These are phyloP conservation scores for Pseudocercospora musae DNA, from an alignment of 2,329 filamentous ascomycete species.

Conservation along the genomic window DNA sequence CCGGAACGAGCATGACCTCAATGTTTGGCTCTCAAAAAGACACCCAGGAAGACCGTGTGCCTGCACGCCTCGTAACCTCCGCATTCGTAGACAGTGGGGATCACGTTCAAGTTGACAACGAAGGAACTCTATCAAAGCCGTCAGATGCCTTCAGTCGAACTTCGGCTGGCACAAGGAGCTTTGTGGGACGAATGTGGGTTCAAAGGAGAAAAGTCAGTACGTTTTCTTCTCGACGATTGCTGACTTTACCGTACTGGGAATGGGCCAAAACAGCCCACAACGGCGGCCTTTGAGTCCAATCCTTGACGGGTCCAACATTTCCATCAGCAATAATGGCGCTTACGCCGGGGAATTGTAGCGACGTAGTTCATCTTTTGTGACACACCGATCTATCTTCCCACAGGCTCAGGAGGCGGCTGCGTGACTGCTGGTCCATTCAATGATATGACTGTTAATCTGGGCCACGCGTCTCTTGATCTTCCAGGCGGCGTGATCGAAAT, in stretches of 20 bases:
- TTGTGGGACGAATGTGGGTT: conserved; percentile 43
- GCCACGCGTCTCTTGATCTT: conserved; percentile 19
- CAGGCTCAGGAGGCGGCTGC: conserved; percentile 56
- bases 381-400: conserved; percentile 35
- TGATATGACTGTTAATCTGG: conserved; percentile 34
- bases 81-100: conserved; percentile 38
- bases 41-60: neutral
- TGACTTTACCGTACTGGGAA: conserved; percentile 28
- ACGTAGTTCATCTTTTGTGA: neutral
- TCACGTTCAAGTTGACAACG: conserved; percentile 20
- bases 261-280: conserved; percentile 45
- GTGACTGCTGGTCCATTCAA: conserved; percentile 51
- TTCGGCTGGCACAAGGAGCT: no score
- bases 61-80: neutral
- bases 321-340: conserved; percentile 31
- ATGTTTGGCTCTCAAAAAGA: neutral
- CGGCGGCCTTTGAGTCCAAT: conserved; percentile 46
- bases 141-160: neutral
- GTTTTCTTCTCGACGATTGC: conserved; percentile 35
- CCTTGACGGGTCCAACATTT: conserved; percentile 53
- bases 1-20: neutral
- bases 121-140: conserved; percentile 10
- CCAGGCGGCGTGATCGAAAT: conserved; percentile 30
- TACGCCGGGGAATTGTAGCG: conserved; percentile 5
- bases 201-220: conserved; percentile 29